A percentile compares a stretch with the other conserved stretches of the same genome.
phyloP scores from a whole-genome alignment of 2,329 filamentous ascomycete genomes.

The Fusarium clavum region DNA sequence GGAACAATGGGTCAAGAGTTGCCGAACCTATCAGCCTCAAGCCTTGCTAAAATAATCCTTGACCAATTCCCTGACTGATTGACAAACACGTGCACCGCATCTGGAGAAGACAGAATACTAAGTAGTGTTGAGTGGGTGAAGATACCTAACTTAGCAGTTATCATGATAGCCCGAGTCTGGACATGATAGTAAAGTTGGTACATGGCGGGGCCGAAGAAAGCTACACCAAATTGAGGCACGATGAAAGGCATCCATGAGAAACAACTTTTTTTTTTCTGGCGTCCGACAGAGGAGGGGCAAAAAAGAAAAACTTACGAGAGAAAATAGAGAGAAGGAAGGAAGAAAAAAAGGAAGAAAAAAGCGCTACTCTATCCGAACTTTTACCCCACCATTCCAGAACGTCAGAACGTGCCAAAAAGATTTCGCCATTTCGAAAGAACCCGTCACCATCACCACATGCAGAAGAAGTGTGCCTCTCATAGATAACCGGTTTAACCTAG shows the following conservation, averaged over 20 bases:
- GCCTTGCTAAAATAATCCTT: conserved; percentile 17
- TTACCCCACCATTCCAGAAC: conserved; percentile 38
- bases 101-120: conserved; percentile 22
- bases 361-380: conserved; percentile 22
- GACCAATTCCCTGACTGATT: conserved; percentile 48
- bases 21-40: conserved; percentile 41
- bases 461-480: conserved; percentile 13
- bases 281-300: conserved; percentile 7
- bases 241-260: conserved; percentile 5
- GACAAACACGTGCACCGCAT: conserved; percentile 43
- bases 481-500: conserved; percentile 9
- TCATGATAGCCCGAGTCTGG: conserved; percentile 27
- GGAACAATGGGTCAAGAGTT: conserved; percentile 22
- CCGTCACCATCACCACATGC: conserved; percentile 25
- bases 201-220: conserved; percentile 34
- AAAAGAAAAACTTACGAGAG: conserved; percentile 5
- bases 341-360: not conserved
- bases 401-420: conserved; percentile 30
- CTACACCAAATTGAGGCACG: not conserved
- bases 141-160: conserved; percentile 15
- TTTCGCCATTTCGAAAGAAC: conserved; percentile 13
- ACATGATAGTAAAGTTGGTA: conserved; percentile 28
- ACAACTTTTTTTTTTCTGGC: conserved; percentile 5
- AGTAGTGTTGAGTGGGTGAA: conserved; percentile 15
- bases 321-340: not conserved